Base-by-base conservation (phyloP, 2,329 filamentous ascomycete species). In the Calonectria pseudoturangicola region DNA sequence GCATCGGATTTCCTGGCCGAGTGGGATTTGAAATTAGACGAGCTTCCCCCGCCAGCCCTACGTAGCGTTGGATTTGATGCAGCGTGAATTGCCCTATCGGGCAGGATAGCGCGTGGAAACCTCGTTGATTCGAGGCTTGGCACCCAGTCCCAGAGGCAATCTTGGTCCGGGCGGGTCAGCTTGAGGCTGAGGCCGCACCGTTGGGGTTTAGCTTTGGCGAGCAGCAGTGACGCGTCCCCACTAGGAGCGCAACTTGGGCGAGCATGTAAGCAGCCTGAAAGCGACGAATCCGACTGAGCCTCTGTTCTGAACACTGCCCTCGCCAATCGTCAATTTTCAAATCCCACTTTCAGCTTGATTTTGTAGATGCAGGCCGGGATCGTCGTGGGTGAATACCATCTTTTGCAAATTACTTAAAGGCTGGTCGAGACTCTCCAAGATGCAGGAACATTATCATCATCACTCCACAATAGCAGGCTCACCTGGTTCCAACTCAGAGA, bases 351-450 rank as follows among this genome's bases (percentile, higher is more conserved):
- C 12, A 27, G 21, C 63, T 63, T 39, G 68, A 50, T 28, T 66
- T 41, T 30, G 56, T 27, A 63, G 48, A 51, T 33, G 45, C 45
- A 51, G 45, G 54, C 54, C n/a, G 45, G 41, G 47, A 16, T 21
- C 21, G 18, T 51, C 9, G 16, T 21, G 27, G 27, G 39, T 1
- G 21, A 62, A 45, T 15, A 21, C 3, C 28, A 25, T 48, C 28
- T 45, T 9, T 28, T 28, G n/a, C 62, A n/a, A n/a, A 66, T 64
- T 78, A 75, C 62, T 74, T 73, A 73, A 79, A 66, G 67, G 33
- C 48, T 12, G 21, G 21, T 1, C 4, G 2, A 15, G 25, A 60
- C 66, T 62, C 45, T 3, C 6, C 21, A n/a, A 58, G 36, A 72
- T 66, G 7, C 4, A 47, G 41, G 15, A 66, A 43, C 36, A 62